Evolutionary conservation across 2,329 filamentous ascomycete species (phyloP), one percentile per base, ranked within the genome.

Genomic region (Aspergillus pseudotamarii): DNA sequence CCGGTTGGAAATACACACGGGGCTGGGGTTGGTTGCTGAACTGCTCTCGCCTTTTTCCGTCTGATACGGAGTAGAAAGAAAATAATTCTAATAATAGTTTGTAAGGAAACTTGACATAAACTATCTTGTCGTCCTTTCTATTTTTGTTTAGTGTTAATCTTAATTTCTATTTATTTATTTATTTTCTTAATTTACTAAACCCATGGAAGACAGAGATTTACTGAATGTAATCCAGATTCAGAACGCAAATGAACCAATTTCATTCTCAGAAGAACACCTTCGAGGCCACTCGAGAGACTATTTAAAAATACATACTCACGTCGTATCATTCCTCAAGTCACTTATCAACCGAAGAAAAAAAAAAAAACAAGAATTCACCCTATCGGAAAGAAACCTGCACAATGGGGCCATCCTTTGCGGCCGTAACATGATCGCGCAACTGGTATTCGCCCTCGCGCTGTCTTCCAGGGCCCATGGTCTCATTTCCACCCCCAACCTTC

Each of bases 371-470:
- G 5, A 28, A 48, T 4, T 4, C 6, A 6, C 6, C 26, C 26
- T 50, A 50, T 10, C 46, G 46, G 12, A 50, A 19, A 14, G n/a
- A 16, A 30, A 50, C 23, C 26, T 50, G 46, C 46, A 50, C 46
- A 26, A 50, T 50, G 1, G 59, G 59, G 14, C 59, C 59, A 6
- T 61, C 32, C 45, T 61, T 61, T n/a, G 59, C 55, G 1, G 59
- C 59, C 16, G 59, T 61, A 26, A 61, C 38, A 57, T 61, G 59
- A 43, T 61, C 59, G 38, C 43, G 57, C n/a, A 61, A 10, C 59
- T 61, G 59, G 36, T 61, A 61, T 53, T 61, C 59, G 4, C 26
- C 41, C 11, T 53, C 54, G 6, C 53, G 43, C 28, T 61, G 53
- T 6, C 59, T 21, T 6, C 59, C 59, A 28, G n/a, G 12, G 4